These are phyloP conservation scores for Anethum foeniculum DNA, from an alignment of 140 eudicot species.

Conservation along the genomic window DNA sequence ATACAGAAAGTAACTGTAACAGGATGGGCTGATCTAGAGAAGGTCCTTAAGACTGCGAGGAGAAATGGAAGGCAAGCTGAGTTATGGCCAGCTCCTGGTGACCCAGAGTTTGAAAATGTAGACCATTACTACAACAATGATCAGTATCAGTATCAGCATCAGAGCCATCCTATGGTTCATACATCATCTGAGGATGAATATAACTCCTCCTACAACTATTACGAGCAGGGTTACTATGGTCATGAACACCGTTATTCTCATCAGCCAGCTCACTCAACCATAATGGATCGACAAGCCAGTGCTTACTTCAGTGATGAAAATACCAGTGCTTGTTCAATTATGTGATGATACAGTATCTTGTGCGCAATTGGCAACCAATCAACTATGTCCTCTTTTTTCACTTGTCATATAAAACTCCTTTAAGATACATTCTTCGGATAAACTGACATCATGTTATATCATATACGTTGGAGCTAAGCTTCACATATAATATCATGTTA, in stretches of 20 bases:
- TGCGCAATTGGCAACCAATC: background rate
- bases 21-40: conserved; percentile 37
- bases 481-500: background rate
- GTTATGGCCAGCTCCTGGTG: conserved; percentile 43
- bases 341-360: conserved; percentile 6
- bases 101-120: conserved; percentile 27
- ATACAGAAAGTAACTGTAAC: conserved; percentile 49
- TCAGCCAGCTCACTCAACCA: conserved; percentile 19
- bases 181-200: conserved; percentile 8
- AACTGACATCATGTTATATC: background rate
- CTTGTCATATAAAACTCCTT: background rate
- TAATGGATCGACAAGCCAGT: conserved; percentile 15
- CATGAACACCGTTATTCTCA: conserved; percentile 32
- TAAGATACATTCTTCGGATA: background rate
- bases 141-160: conserved; percentile 22
- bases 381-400: background rate
- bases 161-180: conserved; percentile 15
- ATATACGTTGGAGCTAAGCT: background rate
- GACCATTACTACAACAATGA: conserved; percentile 14
- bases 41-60: conserved; percentile 37
- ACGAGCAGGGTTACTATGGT: conserved; percentile 22
- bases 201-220: conserved; percentile 22
- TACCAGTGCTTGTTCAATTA: conserved; percentile 17
- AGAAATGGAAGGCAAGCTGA: conserved; percentile 40
- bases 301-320: conserved; percentile 18